phyloP scores from a whole-genome alignment of 805 yeast genomes.

The Saccharomycopsis vini region DNA sequence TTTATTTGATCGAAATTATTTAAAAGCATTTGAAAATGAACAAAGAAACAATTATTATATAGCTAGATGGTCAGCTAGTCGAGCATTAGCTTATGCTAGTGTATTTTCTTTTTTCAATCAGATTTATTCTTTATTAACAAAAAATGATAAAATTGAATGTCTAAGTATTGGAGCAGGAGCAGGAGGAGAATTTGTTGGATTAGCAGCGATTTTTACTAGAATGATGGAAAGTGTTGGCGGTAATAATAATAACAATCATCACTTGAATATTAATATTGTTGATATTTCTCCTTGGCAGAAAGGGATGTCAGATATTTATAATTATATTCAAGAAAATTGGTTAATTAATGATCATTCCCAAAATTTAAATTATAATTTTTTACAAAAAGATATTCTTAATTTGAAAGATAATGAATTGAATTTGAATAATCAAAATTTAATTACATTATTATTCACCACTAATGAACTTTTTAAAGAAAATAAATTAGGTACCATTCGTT shows the following conservation, averaged over 20 bases:
- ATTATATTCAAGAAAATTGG: slow-evolving; percentile 46
- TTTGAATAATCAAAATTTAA: slow-evolving; percentile 34
- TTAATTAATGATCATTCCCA: slow-evolving; percentile 27
- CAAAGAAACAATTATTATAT: slow-evolving; percentile 68
- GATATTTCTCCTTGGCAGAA: slow-evolving; percentile 76
- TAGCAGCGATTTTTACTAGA: slow-evolving; percentile 48
- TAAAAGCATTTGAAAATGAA: slow-evolving; percentile 55
- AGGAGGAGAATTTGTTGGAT: slow-evolving; percentile 63
- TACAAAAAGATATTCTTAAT: slow-evolving; percentile 30
- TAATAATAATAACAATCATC: slow-evolving; percentile 8
- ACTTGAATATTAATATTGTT: slow-evolving; percentile 42
- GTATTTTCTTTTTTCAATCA: slow-evolving; percentile 46
- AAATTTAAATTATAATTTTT: slow-evolving; percentile 29
- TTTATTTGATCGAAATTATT: slow-evolving; percentile 61
- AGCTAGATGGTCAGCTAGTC: slow-evolving; percentile 77
- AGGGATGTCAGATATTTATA: slow-evolving; percentile 39
- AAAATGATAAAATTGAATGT: slow-evolving; percentile 30
- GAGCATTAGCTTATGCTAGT: slow-evolving; percentile 67
- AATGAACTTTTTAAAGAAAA: slow-evolving; percentile 75
- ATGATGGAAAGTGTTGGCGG: slow-evolving; percentile 23
- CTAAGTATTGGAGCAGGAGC: slow-evolving; percentile 87
- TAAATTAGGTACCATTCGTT: slow-evolving; percentile 47
- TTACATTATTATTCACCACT: slow-evolving; percentile 76
- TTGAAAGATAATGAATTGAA: slow-evolving; percentile 23
- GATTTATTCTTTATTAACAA: slow-evolving; percentile 25